Percentiles rank a stretch among this genome's conserved stretches.
Conservation (phyloP, 306 rosid genomes). For the Rosa chinensis region DNA sequence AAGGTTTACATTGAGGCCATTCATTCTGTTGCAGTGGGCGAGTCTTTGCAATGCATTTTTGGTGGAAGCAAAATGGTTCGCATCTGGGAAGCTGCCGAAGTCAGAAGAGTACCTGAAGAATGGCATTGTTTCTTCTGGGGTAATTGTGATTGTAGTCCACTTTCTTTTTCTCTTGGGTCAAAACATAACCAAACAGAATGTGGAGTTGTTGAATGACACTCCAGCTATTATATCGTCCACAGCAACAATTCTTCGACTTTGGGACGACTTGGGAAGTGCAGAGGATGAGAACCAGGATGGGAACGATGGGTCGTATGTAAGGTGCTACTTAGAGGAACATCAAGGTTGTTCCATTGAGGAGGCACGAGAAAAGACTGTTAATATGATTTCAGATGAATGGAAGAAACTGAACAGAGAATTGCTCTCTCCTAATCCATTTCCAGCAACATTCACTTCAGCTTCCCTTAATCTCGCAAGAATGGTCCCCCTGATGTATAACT, state of each 20-base stretch:
- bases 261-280: conserved; percentile 77
- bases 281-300: conserved; percentile 60
- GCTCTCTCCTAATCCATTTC: conserved; percentile 19
- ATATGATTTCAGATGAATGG: conserved; percentile 16
- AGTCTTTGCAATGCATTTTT: conserved; percentile 54
- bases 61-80: conserved; percentile 73
- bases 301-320: conserved; percentile 52
- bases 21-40: conserved; percentile 44
- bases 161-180: conserved; percentile 54
- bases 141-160: conserved; percentile 48
- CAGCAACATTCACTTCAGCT: conserved; percentile 16
- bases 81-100: conserved; percentile 38
- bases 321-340: conserved; percentile 23
- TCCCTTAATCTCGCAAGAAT: conserved; percentile 56
- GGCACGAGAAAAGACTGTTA: conserved; percentile 4
- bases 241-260: conserved; percentile 64
- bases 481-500: conserved; percentile 54
- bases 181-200: conserved; percentile 31
- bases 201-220: conserved; percentile 7
- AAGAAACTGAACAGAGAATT: conserved; percentile 26
- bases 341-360: conserved; percentile 14
- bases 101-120: conserved; percentile 59
- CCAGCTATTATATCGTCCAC: conserved; percentile 39
- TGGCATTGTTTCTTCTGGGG: conserved; percentile 61
- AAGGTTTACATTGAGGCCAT: background rate